These are phyloP conservation scores for Aspergillus nanangensis DNA, from an alignment of 495 filamentous ascomycete genomes.

Conservation along the genomic window DNA sequence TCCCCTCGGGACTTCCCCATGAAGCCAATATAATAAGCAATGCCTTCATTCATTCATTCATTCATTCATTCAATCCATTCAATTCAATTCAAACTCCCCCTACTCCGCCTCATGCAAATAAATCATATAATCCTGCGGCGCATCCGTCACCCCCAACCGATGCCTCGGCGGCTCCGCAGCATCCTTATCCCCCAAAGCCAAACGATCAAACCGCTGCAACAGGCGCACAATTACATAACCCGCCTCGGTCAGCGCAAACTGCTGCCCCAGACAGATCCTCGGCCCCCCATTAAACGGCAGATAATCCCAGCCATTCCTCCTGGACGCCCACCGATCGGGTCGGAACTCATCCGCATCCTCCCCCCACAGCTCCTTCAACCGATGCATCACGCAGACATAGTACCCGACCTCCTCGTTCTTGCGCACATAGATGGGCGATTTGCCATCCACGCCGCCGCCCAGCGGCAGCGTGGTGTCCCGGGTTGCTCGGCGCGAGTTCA, in stretches of 20 bases:
- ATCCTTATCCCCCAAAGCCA: too few species aligned
- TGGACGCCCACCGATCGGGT: constrained; percentile 25
- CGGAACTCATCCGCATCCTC: constrained; percentile 27
- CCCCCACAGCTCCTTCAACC: constrained; percentile 30
- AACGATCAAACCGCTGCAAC: constrained; percentile 24
- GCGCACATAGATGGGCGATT: constrained; percentile 37
- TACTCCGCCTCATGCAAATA: too few species aligned
- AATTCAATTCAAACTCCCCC: too few species aligned
- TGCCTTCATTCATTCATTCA: too few species aligned
- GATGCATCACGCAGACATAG: constrained; percentile 25
- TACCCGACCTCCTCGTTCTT: constrained; percentile 29
- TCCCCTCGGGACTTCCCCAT: too few species aligned
- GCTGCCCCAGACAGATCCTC: constrained; percentile 51
- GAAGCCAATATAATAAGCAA: too few species aligned
- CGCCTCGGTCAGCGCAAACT: constrained; percentile 54
- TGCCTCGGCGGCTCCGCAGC: too few species aligned
- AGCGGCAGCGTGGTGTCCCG: constrained; percentile 44
- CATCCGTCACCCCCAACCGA: too few species aligned
- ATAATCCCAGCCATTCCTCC: constrained; percentile 51
- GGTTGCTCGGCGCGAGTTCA: constrained; percentile 44
- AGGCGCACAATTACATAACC: constrained; percentile 43
- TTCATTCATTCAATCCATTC: too few species aligned
- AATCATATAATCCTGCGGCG: too few species aligned
- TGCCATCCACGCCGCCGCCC: constrained; percentile 46
- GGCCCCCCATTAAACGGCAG: constrained; percentile 63